These are phyloP conservation scores for Tulasnella sp. DNA, from an alignment of 768 basidiomycete genomes.

Conservation along the genomic window DNA sequence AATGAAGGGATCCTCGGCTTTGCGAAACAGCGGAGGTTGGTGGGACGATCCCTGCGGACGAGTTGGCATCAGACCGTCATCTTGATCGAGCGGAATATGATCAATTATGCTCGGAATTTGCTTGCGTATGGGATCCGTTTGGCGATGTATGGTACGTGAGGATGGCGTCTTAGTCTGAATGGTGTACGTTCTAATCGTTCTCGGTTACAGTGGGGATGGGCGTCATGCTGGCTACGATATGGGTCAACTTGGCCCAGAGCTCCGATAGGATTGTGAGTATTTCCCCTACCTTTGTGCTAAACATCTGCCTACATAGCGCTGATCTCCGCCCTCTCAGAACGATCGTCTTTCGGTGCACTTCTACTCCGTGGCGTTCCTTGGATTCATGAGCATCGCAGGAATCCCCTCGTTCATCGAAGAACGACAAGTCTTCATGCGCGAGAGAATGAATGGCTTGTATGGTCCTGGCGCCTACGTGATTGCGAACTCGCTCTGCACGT, in stretches of 20 bases:
- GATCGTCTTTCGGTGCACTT: slow-evolving; percentile 47
- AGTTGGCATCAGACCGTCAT: slow-evolving; percentile 36
- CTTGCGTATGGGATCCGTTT: slow-evolving; percentile 47
- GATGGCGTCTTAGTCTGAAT: too few relatives aligned
- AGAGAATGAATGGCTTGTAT: slow-evolving; percentile 49
- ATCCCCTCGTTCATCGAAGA: slow-evolving; percentile 52
- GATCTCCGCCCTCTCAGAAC: slow-evolving; percentile 19
- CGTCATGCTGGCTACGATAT: slow-evolving; percentile 38
- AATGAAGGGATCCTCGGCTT: too few relatives aligned
- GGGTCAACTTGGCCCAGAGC: slow-evolving; percentile 30
- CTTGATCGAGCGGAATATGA: slow-evolving; percentile 36
- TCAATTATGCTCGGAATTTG: slow-evolving; percentile 45
- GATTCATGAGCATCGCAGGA: slow-evolving; percentile 37
- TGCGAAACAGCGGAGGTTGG: too few relatives aligned
- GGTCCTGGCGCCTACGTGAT: slow-evolving; percentile 43
- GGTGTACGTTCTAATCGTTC: too few relatives aligned
- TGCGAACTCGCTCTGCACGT: slow-evolving; percentile 42
- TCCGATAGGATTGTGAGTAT: slow-evolving; percentile 24
- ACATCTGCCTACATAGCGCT: too few relatives aligned
- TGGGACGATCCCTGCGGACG: not conserved
- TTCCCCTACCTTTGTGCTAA: too few relatives aligned
- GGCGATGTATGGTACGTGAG: slow-evolving; percentile 42
- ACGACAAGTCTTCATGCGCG: slow-evolving; percentile 45
- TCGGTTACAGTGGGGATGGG: slow-evolving; percentile 24
- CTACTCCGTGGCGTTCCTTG: slow-evolving; percentile 44